phyloP scores from a whole-genome alignment of 208 protist species.

The Acanthamoeba castellanii region DNA sequence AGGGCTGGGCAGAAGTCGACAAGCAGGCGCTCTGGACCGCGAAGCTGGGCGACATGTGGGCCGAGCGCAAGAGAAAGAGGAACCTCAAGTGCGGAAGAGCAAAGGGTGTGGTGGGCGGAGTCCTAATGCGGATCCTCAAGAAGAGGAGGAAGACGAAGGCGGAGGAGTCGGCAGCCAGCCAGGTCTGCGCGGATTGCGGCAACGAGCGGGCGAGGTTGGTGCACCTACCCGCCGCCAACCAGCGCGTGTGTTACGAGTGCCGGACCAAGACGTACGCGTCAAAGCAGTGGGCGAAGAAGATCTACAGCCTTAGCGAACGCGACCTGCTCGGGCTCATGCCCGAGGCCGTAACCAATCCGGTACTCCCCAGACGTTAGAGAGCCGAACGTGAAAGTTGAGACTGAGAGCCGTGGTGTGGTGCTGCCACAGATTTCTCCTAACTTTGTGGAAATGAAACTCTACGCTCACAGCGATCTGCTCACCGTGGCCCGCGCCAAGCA shows the following conservation, averaged over 20 bases:
- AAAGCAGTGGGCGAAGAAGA: background rate
- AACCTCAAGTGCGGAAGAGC: background rate
- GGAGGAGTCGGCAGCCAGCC: background rate
- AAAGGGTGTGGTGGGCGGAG: background rate
- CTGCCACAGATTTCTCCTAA: background rate
- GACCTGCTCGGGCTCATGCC: background rate
- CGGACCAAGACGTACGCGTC: background rate
- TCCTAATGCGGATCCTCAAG: background rate
- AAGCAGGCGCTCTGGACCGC: background rate
- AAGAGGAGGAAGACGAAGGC: background rate
- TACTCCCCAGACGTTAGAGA: background rate
- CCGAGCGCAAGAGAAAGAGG: background rate
- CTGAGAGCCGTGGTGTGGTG: background rate
- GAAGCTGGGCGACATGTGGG: background rate
- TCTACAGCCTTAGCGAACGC: background rate
- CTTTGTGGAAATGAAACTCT: conserved; percentile 6
- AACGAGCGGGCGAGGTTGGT: background rate
- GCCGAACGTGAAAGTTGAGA: background rate
- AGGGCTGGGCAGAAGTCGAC: background rate
- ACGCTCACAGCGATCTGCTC: background rate
- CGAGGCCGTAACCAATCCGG: background rate
- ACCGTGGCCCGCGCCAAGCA: background rate
- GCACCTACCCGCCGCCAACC: background rate
- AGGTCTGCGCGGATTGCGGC: background rate
- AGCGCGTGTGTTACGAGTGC: background rate